phyloP scores from a whole-genome alignment of 352 stramenopile species.

The Globisporangium orthogonon region DNA sequence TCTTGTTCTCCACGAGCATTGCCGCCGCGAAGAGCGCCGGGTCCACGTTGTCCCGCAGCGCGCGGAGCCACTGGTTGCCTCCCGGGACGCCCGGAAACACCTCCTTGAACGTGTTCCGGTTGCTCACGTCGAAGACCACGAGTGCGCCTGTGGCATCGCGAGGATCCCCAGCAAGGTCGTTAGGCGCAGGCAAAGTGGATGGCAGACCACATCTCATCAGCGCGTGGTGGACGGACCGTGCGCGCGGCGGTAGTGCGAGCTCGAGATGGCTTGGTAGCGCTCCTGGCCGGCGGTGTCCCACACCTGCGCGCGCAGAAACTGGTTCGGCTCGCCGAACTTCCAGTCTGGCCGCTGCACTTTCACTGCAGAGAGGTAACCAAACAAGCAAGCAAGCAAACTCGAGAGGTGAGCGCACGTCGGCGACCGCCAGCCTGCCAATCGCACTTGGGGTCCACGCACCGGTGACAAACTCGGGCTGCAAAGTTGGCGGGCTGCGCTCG shows the following conservation, averaged over 20 bases:
- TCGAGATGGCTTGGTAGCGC: conserved; percentile 67
- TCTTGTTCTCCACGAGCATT: conserved; percentile 78
- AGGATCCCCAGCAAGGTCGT: neutral
- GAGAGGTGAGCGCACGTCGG: too few species aligned
- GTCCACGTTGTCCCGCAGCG: conserved; percentile 61
- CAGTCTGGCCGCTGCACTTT: conserved; percentile 62
- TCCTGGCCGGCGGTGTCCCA: conserved; percentile 72
- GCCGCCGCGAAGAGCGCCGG: conserved; percentile 37
- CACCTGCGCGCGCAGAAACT: conserved; percentile 61
- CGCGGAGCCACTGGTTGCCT: conserved; percentile 50
- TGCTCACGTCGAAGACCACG: conserved; percentile 61
- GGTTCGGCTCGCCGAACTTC: conserved; percentile 61
- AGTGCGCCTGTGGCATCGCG: conserved; percentile 33
- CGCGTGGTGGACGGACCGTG: conserved; percentile 26
- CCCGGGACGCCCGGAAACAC: conserved; percentile 38
- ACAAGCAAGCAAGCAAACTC: neutral
- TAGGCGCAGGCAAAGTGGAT: too few species aligned
- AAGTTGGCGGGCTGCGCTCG: conserved; percentile 36
- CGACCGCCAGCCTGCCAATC: too few species aligned
- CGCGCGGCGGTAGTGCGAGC: conserved; percentile 58
- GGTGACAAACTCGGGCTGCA: conserved; percentile 61
- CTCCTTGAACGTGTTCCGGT: conserved; percentile 61
- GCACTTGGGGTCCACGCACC: conserved; percentile 13
- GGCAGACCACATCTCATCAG: too few species aligned
- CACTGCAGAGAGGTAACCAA: conserved; percentile 16